Percentiles rank a stretch among this genome's conserved stretches.
Conservation (phyloP, 2,329 filamentous ascomycete species). For the Tothia fuscella region DNA sequence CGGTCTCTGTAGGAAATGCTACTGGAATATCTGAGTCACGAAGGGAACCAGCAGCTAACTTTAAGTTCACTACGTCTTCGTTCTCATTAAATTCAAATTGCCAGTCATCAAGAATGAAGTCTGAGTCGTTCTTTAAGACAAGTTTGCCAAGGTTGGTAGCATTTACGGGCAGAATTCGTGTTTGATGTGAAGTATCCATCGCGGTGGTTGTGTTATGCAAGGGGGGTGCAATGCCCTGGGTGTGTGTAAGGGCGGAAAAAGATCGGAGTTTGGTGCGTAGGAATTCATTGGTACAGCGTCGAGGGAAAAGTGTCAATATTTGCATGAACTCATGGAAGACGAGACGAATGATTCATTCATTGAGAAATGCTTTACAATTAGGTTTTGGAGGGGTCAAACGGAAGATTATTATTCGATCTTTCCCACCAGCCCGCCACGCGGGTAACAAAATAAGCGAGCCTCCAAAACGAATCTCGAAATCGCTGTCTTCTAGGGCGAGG, state of each 20-base stretch:
- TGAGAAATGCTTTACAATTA: too few species aligned
- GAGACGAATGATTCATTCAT: too few species aligned
- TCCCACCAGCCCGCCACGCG: too few species aligned
- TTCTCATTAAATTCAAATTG: background rate
- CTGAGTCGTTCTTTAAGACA: background rate
- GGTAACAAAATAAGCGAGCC: too few species aligned
- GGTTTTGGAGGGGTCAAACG: too few species aligned
- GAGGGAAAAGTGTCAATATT: background rate
- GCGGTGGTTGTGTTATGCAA: too few species aligned
- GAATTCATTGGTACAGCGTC: background rate
- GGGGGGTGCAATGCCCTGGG: too few species aligned
- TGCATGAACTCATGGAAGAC: too few species aligned
- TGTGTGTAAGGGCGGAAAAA: too few species aligned
- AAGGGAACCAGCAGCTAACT: constrained; percentile 1
- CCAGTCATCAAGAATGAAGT: constrained; percentile 6
- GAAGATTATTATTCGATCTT: too few species aligned
- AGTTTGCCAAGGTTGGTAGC: background rate
- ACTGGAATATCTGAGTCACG: constrained; percentile 45
- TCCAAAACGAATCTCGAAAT: too few species aligned
- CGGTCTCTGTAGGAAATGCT: constrained; percentile 93
- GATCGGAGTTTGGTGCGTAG: background rate
- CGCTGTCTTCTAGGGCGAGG: too few species aligned
- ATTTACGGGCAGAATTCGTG: background rate
- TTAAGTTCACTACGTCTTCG: background rate
- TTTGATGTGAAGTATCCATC: background rate